Conservation (phyloP, 208 protist genomes). For the Crithidia acanthocephali region DNA sequence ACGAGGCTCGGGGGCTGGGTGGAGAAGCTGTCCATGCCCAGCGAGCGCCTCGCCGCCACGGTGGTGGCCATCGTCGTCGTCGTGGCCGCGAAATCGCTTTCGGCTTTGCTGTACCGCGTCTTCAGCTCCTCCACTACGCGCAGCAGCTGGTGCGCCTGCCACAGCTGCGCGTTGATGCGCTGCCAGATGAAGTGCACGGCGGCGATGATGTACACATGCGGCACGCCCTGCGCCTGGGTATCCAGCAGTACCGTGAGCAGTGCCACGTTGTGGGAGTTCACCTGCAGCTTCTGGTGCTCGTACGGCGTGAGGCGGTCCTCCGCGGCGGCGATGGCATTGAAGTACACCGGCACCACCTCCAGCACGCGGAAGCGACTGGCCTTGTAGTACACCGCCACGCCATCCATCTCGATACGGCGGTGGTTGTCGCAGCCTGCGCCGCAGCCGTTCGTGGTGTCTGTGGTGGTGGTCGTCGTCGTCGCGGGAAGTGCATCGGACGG, state of each 20-base stretch:
- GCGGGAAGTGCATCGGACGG: not conserved
- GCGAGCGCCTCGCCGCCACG: not conserved
- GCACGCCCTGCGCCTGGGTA: conserved; percentile 29
- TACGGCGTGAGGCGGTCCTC: conserved; percentile 57
- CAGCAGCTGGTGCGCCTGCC: conserved; percentile 77
- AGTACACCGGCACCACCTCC: conserved; percentile 64
- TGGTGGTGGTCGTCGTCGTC: not conserved
- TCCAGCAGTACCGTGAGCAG: conserved; percentile 79
- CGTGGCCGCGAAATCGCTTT: conserved; percentile 16
- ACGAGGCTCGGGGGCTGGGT: conserved; percentile 17
- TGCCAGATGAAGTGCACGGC: conserved; percentile 86
- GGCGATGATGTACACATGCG: conserved; percentile 63
- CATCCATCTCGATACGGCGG: conserved; percentile 81
- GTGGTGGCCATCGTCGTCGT: not conserved
- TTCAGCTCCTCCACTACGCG: conserved; percentile 60
- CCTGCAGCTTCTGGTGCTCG: conserved; percentile 71
- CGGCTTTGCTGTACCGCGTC: conserved; percentile 49
- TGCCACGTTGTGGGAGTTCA: conserved; percentile 85
- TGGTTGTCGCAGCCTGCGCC: conserved; percentile 15
- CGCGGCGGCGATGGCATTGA: conserved; percentile 70
- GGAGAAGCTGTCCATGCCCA: conserved; percentile 1
- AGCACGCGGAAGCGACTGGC: conserved; percentile 60
- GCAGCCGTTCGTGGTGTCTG: not conserved
- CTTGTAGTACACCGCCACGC: conserved; percentile 79
- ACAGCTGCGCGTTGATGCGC: conserved; percentile 81